Evolutionary conservation across 2,329 filamentous ascomycete genomes (phyloP), one percentile per base, ranked within the genome.

Genomic region (Penicillium thymicola): DNA sequence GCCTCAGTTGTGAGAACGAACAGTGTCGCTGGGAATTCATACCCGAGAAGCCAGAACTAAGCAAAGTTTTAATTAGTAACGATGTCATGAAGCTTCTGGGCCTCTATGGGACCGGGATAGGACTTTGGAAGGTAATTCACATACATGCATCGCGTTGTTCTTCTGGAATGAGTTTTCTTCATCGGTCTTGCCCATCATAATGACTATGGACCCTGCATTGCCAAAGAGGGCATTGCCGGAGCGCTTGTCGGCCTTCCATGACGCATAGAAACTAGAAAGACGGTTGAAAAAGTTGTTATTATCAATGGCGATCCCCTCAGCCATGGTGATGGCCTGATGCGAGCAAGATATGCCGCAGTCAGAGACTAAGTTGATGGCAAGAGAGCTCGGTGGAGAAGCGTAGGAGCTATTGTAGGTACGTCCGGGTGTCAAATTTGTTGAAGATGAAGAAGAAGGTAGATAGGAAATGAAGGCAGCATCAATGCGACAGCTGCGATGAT

Each of bases 231-330:
- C 82, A 79, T 96, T 90, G 73, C 89, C 89, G 60, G 88, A 85
- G 71, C 92, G 89, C 81, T 96, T 93, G 82, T 97, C 93, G 69
- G 89, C 87, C 82, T 96, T 97, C 94, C 95, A 99, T 78, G 91
- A 86, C 68, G 89, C 87, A 73, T 92, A 84, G 70, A 99, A 89
- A 72, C 89, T 88, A 65, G 88, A 88, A 65, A 97, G 84, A 72
- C 94, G 92, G 80, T 94, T 92, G 77, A 96, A 92, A 81, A 99
- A 99, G 74, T 87, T 82, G 76, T 89, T 88, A 80, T 88, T 90
- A 81, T 97, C 92, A 81, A 99, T 97, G 79, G 90, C 90, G 79
- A 99, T 96, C 78, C 95, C 90, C 71, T 87, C 85, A 66, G 82
- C 82, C 85, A 88, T 88, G 48, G 44, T 68, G 63, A 51, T 30